Base-by-base conservation (phyloP, 139 green algal genomes). In the Micromonas commoda region DNA sequence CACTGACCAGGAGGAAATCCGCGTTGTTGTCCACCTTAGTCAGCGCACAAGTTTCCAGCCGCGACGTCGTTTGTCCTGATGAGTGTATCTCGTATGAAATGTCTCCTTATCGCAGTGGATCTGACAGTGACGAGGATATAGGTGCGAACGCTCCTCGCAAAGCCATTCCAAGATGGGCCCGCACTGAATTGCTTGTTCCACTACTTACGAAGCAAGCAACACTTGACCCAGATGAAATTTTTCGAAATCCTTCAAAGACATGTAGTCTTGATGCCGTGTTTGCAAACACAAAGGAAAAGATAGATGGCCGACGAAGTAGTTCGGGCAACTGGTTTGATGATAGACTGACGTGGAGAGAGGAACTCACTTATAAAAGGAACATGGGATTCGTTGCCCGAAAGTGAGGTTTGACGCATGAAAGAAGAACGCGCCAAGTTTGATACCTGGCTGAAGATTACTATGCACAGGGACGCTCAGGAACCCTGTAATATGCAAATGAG, bases 141-240 rank as follows among this genome's bases (percentile, higher is more conserved):
- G 68, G 61, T 26, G 68, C 60, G 6, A 26, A 60, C 6, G 20
- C 23, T 23, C 21, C 37, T 16, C 4, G 37, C 37, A 75, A 75
- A 31, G 21, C 4, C n/a, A 75, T 75, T 63, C 68, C 68, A n/a
- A 6, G 20, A 4, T 75, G 68, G 68, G 68, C 68, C 4, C 68
- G 38, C 23, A 39, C 24, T 19, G 68, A 61, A 4, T 23, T 37
- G 3, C 38, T 75, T 9, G 38, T 75, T 16, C 68, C 68, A 33
- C 20, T 53, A 37, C 35, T 75, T 0, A 75, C 52, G 23, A 37
- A 38, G 34, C 68, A 75, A 32, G 31, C 68, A 9, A 21, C 21
- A 23, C 24, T 75, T 21, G 68, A 75, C 29, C 68, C 68, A 39
- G 68, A 75, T 64, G 21, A 63, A 33, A 75, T 75, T 24, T 75